Evolutionary conservation across 495 filamentous ascomycete species (phyloP).

Genomic region (Hyaloscypha hepaticicola): DNA sequence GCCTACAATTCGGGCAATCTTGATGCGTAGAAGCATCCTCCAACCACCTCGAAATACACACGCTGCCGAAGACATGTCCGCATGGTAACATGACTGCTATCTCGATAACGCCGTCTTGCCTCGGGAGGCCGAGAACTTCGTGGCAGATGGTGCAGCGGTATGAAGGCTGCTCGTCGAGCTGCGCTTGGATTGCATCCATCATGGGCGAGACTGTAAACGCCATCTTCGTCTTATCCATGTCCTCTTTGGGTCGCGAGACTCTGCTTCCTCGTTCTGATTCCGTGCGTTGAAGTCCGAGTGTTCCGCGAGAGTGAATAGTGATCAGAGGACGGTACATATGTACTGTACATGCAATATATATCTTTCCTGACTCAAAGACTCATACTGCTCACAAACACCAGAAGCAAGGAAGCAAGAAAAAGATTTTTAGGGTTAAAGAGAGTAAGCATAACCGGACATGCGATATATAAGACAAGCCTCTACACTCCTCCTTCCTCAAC

Average conservation of each 20-base stretch:
- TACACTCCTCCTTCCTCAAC: not conserved
- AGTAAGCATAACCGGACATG: too few relatives aligned
- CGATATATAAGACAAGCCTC: not conserved
- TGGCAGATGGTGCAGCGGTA: constrained; percentile 22
- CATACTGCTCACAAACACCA: not conserved
- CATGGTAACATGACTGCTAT: constrained; percentile 24
- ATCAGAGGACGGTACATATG: not conserved
- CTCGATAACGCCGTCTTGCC: constrained; percentile 17
- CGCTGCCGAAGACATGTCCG: constrained; percentile 25
- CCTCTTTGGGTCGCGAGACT: not conserved
- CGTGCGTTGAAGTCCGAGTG: not conserved
- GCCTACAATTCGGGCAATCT: constrained; percentile 30
- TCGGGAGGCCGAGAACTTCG: constrained; percentile 1
- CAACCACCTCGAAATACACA: constrained; percentile 30
- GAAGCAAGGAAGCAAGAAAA: not conserved
- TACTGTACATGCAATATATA: not conserved
- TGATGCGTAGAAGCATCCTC: constrained; percentile 18
- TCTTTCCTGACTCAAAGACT: not conserved
- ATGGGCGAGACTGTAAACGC: not conserved
- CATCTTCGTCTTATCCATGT: not conserved
- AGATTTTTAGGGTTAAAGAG: too few relatives aligned
- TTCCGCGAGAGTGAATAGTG: not conserved
- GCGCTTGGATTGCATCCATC: not conserved
- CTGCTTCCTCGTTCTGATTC: not conserved
- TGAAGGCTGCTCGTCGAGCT: not conserved